Percentiles rank a stretch among this genome's conserved stretches.
Conservation (phyloP, 2,329 filamentous ascomycete genomes). For the Cladosporium sp. region DNA sequence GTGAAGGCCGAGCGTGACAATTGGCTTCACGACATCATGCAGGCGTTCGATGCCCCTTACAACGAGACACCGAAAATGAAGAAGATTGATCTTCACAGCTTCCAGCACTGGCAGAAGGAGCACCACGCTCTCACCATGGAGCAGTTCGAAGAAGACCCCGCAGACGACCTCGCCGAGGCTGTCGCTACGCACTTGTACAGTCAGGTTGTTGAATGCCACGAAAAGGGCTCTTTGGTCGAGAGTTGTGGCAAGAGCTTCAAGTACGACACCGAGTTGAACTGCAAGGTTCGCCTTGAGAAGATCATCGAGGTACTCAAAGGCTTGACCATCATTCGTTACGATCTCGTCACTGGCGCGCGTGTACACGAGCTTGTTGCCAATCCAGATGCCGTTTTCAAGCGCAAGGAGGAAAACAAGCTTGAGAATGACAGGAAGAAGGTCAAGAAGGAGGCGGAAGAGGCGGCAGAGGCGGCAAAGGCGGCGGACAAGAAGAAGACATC, state of each 20-base stretch:
- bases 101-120: neutral
- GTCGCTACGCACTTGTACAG: neutral
- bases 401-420: conserved; percentile 7
- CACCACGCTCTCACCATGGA: neutral
- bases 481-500: neutral
- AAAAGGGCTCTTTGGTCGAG: neutral
- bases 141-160: neutral
- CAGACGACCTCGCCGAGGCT: neutral
- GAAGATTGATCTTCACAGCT: neutral
- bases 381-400: neutral
- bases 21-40: neutral
- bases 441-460: neutral
- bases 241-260: neutral
- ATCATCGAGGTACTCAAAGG: neutral
- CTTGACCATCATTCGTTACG: neutral
- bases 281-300: neutral
- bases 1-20: neutral
- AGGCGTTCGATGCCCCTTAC: neutral
- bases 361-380: neutral
- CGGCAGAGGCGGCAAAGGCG: neutral
- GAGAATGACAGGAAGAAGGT: neutral
- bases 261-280: neutral
- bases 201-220: neutral
- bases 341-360: neutral
- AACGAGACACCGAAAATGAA: neutral